Evolutionary conservation across 352 stramenopile species (phyloP).

Genomic region (Plasmopara muralis): DNA sequence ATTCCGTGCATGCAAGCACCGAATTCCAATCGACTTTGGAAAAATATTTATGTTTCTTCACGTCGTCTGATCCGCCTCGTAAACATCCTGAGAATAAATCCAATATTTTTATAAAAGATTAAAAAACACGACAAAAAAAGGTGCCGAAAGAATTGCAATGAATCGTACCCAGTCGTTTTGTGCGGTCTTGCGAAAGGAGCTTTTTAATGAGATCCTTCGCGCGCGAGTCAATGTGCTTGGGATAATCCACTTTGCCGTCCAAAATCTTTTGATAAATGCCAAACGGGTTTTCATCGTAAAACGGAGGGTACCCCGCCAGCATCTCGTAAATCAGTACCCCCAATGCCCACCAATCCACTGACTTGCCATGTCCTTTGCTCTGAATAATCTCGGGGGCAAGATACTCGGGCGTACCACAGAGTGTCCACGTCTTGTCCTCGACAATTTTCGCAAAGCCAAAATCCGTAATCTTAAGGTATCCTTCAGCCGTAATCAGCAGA

Average conservation of each 20-base stretch:
- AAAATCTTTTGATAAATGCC: constrained; percentile 94
- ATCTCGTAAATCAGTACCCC: constrained; percentile 91
- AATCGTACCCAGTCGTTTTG: constrained; percentile 85
- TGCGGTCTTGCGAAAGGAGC: constrained; percentile 83
- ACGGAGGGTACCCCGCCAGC: constrained; percentile 85
- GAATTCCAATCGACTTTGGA: constrained; percentile 79
- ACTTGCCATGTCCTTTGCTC: constrained; percentile 86
- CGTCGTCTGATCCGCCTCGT: constrained; percentile 81
- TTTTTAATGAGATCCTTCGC: constrained; percentile 91
- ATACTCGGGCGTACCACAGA: constrained; percentile 92
- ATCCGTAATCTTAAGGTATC: constrained; percentile 90
- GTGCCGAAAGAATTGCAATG: no score
- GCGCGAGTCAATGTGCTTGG: constrained; percentile 85
- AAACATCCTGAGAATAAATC: constrained; percentile 64
- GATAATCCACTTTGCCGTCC: constrained; percentile 86
- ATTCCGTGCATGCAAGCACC: constrained; percentile 61
- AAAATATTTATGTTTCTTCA: constrained; percentile 93
- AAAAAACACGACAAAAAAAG: neutral
- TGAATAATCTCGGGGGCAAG: constrained; percentile 91
- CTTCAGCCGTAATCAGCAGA: constrained; percentile 84
- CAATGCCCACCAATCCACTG: constrained; percentile 89
- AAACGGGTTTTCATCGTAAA: constrained; percentile 91
- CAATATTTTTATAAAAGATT: constrained; percentile 1
- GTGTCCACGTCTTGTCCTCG: constrained; percentile 84
- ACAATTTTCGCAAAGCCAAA: constrained; percentile 93